Conservation (phyloP, 1,139 yeast species). For the Blastobotrys proliferans region DNA sequence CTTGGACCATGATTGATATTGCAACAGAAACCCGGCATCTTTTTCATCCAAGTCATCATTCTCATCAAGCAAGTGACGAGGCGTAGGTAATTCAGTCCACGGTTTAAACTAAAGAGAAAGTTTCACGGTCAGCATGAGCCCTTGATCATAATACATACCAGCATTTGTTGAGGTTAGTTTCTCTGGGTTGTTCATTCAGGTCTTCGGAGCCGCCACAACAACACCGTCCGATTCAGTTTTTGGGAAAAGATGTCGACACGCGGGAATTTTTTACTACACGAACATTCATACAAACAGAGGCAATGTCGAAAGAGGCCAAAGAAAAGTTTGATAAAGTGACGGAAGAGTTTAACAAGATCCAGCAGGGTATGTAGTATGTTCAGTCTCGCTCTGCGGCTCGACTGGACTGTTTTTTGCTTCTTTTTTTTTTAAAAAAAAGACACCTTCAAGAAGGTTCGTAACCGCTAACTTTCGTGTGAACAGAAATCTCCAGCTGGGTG, state of each 20-base stretch:
- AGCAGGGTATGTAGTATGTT: conserved; percentile 26
- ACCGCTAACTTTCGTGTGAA: background rate
- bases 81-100: conserved; percentile 48
- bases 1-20: conserved; percentile 11
- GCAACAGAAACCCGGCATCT: conserved; percentile 19
- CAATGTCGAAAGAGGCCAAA: conserved; percentile 11
- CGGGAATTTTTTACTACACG: conserved; percentile 1
- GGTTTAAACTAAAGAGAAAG: conserved; percentile 66
- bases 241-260: background rate
- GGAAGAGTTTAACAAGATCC: conserved; percentile 32
- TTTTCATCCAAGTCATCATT: conserved; percentile 40
- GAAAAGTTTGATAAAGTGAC: conserved; percentile 25
- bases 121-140: conserved; percentile 1
- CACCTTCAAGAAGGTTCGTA: background rate
- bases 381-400: background rate
- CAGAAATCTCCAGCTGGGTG: conserved; percentile 24
- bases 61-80: conserved; percentile 51
- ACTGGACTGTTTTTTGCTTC: too few species aligned
- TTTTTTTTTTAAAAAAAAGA: too few species aligned
- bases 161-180: too few species aligned
- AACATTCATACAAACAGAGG: too few species aligned
- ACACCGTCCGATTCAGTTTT: background rate
- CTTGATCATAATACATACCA: too few species aligned
- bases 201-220: background rate
- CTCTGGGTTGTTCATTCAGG: too few species aligned